These are phyloP conservation scores for Coemansia sp. DNA, from an alignment of 192 early-diverging fungal genomes.

Conservation along the genomic window DNA sequence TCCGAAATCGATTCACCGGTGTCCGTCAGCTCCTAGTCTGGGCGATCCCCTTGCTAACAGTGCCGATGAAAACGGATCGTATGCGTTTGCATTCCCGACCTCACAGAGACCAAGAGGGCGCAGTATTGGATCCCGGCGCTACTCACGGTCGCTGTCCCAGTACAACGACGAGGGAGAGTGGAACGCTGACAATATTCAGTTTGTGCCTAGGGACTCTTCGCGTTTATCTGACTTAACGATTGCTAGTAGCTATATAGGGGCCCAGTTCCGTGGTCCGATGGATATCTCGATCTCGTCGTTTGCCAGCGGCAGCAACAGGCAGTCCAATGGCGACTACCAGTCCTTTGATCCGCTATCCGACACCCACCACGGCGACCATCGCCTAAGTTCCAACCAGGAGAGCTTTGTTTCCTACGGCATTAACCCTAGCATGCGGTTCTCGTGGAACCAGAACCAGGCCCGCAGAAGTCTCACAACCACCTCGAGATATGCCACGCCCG, in stretches of 20 bases:
- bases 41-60: background rate
- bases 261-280: conserved; percentile 17
- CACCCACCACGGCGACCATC: background rate
- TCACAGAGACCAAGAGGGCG: conserved; percentile 1
- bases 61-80: conserved; percentile 13
- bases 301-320: conserved; percentile 12
- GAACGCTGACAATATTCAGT: background rate
- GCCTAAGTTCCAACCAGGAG: background rate
- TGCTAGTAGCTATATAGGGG: conserved; percentile 16
- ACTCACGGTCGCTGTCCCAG: conserved; percentile 11
- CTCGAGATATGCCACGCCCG: background rate
- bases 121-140: background rate
- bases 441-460: background rate
- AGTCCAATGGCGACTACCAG: background rate
- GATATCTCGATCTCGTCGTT: conserved; percentile 27
- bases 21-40: conserved; percentile 37
- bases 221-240: conserved; percentile 23
- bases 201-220: conserved; percentile 6
- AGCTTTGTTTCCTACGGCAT: conserved; percentile 8
- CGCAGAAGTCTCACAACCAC: background rate
- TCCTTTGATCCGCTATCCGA: background rate
- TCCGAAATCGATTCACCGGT: conserved; percentile 9
- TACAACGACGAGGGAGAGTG: conserved; percentile 11
- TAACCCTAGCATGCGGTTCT: conserved; percentile 3
- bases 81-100: conserved; percentile 15